Conservation (phyloP, 331 rosid species). For the Dryas integrifolia region DNA sequence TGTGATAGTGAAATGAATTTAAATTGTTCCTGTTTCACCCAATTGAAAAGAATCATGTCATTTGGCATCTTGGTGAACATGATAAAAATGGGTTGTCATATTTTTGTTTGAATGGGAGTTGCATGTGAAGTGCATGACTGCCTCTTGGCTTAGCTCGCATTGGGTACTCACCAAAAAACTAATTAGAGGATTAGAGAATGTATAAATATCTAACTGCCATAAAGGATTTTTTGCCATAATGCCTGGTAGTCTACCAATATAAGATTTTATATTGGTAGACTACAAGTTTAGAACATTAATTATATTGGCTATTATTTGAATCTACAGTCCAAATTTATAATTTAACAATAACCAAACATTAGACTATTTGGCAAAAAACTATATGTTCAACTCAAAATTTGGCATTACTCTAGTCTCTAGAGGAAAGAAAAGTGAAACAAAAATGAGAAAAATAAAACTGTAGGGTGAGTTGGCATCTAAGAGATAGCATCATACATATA, state of each 20-base stretch:
- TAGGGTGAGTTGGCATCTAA: constrained; percentile 16
- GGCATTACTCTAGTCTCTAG: neutral
- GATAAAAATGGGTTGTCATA: constrained; percentile 2
- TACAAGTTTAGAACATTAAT: too few relatives aligned
- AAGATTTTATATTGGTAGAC: too few relatives aligned
- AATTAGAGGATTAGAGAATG: neutral
- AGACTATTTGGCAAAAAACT: too few relatives aligned
- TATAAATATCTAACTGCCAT: neutral
- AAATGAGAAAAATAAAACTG: neutral
- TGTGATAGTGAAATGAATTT: neutral
- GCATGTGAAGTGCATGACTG: constrained; percentile 3
- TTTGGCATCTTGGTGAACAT: neutral
- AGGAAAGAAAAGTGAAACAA: neutral
- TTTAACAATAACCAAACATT: too few relatives aligned
- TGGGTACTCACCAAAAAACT: neutral
- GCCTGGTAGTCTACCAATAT: too few relatives aligned
- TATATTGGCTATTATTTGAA: too few relatives aligned
- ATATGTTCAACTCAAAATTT: neutral
- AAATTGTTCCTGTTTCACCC: neutral
- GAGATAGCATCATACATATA: neutral
- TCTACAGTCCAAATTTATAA: too few relatives aligned
- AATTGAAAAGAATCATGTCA: neutral
- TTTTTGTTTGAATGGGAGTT: neutral
- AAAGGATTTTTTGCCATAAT: too few relatives aligned
- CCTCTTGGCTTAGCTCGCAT: neutral